phyloP scores from a whole-genome alignment of 225 moss, liverwort and hornwort genomes.

The Lunularia cruciata region DNA sequence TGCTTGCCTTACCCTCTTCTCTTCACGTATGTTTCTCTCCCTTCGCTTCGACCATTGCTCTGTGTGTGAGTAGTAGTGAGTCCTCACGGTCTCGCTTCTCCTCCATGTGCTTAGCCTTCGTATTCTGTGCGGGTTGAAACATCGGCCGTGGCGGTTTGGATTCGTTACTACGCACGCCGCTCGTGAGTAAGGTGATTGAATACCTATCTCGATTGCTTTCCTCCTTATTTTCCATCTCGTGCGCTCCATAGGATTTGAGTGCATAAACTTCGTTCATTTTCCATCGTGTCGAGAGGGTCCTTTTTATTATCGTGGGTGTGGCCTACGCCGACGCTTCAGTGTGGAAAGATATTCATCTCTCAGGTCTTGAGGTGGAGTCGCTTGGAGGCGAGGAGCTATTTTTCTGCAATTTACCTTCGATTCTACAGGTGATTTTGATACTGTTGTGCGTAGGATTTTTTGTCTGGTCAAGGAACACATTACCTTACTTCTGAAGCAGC shows the following conservation, averaged over 20 bases:
- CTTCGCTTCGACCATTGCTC: slow-evolving; percentile 6
- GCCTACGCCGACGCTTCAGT: too few species aligned
- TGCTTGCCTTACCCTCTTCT: slow-evolving; percentile 15
- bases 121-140: too few species aligned
- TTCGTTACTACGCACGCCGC: background rate
- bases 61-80: slow-evolving; percentile 12
- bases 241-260: too few species aligned
- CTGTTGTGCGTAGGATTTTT: too few species aligned
- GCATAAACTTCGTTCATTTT: too few species aligned
- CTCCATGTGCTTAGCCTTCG: background rate
- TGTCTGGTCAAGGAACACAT: too few species aligned
- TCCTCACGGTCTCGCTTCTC: background rate
- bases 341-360: background rate
- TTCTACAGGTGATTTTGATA: background rate
- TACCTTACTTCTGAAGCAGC: too few species aligned
- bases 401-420: background rate
- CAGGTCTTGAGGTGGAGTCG: background rate
- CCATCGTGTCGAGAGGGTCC: too few species aligned
- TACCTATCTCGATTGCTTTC: background rate
- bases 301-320: too few species aligned
- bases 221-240: too few species aligned
- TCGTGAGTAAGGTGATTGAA: slow-evolving; percentile 1
- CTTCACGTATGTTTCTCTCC: background rate
- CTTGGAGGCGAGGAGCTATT: background rate
- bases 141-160: slow-evolving; percentile 7